A percentile compares a stretch with the other conserved stretches of the same genome.
Conservation (phyloP, 2,329 filamentous ascomycete species). For the Acarospora socialis region DNA sequence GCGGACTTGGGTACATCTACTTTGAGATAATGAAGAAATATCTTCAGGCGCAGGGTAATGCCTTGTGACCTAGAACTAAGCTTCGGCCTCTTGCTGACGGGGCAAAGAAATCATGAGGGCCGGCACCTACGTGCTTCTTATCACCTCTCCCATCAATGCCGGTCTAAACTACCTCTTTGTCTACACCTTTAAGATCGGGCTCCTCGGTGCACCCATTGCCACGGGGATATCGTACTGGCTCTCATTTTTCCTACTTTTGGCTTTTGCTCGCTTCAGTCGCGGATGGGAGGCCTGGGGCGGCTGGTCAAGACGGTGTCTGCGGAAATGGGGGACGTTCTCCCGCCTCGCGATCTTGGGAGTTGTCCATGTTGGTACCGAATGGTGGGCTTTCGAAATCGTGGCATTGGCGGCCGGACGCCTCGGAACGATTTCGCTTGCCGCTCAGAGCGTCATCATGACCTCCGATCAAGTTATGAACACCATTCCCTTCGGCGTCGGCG, state of each 20-base stretch:
- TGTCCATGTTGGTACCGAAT: conserved; percentile 76
- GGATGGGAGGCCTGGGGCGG: conserved; percentile 73
- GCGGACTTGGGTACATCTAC: conserved; percentile 73
- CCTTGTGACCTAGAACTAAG: neutral
- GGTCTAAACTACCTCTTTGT: conserved; percentile 54
- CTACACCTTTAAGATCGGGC: conserved; percentile 53
- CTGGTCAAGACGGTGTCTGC: conserved; percentile 47
- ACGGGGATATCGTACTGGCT: conserved; percentile 78
- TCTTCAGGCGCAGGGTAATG: conserved; percentile 40
- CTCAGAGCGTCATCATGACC: conserved; percentile 83
- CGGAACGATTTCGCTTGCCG: conserved; percentile 64
- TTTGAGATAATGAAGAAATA: conserved; percentile 63
- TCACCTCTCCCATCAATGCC: conserved; percentile 46
- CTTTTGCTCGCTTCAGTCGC: conserved; percentile 55
- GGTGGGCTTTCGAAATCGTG: conserved; percentile 91
- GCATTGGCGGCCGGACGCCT: conserved; percentile 68
- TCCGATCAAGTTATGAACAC: conserved; percentile 74
- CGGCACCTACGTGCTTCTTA: conserved; percentile 47
- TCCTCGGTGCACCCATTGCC: conserved; percentile 67
- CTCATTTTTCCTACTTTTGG: conserved; percentile 61
- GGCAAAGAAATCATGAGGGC: conserved; percentile 45
- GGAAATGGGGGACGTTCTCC: conserved; percentile 56
- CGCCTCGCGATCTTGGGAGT: conserved; percentile 62
- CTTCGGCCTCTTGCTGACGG: conserved; percentile 9
- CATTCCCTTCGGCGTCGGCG: conserved; percentile 73